Evolutionary conservation across 441 rosid genomes (phyloP).

Genomic region (Macaranga tanarius): DNA sequence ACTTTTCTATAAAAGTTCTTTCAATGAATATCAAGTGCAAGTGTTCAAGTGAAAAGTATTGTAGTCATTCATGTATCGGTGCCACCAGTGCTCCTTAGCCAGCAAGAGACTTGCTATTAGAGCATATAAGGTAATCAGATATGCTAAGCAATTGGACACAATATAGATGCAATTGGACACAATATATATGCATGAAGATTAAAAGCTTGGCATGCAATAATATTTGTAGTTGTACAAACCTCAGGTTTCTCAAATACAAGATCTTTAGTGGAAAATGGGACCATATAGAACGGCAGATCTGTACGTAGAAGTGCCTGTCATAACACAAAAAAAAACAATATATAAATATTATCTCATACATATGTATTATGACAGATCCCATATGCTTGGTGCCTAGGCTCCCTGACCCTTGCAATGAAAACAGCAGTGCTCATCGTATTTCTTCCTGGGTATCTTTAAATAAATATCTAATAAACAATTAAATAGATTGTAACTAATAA

Average conservation of each 20-base stretch:
- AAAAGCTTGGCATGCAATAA: neutral
- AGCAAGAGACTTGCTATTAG: neutral
- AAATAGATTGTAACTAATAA: neutral
- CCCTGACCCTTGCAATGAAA: neutral
- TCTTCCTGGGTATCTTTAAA: neutral
- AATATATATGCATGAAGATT: neutral
- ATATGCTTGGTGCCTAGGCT: neutral
- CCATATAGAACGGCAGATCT: conserved; percentile 88
- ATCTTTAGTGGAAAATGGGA: conserved; percentile 72
- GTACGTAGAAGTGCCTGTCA: conserved; percentile 78
- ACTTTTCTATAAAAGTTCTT: too few species aligned
- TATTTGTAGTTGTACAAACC: conserved; percentile 47
- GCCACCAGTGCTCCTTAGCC: neutral
- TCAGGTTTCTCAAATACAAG: conserved; percentile 71
- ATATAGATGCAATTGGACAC: neutral
- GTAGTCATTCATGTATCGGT: neutral
- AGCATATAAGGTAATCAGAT: neutral
- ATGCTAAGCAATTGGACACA: neutral
- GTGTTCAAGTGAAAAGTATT: neutral
- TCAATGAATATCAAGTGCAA: neutral
- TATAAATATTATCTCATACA: too few species aligned
- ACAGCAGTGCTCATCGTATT: neutral
- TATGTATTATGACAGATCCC: neutral
- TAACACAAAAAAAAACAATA: conserved; percentile 2
- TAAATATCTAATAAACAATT: neutral